Evolutionary conservation across 495 filamentous ascomycete genomes (phyloP), one percentile per base, ranked within the genome.

Genomic region (Tuber brumale): DNA sequence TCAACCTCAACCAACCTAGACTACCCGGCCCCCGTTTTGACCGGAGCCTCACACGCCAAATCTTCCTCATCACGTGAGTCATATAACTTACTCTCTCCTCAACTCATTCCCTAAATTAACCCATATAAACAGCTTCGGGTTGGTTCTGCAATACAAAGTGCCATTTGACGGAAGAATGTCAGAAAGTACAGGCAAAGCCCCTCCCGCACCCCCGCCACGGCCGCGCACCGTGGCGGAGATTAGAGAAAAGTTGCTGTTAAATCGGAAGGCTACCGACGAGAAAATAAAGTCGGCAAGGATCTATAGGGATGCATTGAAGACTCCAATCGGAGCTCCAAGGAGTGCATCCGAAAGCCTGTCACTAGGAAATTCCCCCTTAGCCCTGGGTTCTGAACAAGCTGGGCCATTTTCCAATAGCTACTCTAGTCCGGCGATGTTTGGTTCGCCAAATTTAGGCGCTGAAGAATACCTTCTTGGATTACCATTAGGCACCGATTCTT

Each of bases 401-500:
- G 57, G 27, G 27, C 1, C 57, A 19, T 18, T 35, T 66, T 66
- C 57, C 27, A 35, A 66, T 66, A 66, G 7, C 31, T 66, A 66
- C 57, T 66, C 3, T 18, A 14, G 31, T 5, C 73, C 41, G 57
- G 39, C 51, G 31, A 41, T 23, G 46, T 81, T 81, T 66, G 72
- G 74, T 4, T 27, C 74, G 12, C 80, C 80, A 21, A 66, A 72
- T 21, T 74, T 81, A 16, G 80, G 80, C 27, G 37, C 48, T 2
- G 76, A 71, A 31, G 80, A 81, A 74, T 81, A 76, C 70, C 76
- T 77, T 44, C 81, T 81, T 69, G 76, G 76, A 23, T 74, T 81
- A 39, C 80, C 80, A 27, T 73, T 81, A 21, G 74, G 80, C 39
- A 81, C 73, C 18, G 76, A 76, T 48, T 73, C 74, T 9, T 70